These are phyloP conservation scores for Puccinia horiana DNA, from an alignment of 1,284 basidiomycete genomes.

Conservation along the genomic window DNA sequence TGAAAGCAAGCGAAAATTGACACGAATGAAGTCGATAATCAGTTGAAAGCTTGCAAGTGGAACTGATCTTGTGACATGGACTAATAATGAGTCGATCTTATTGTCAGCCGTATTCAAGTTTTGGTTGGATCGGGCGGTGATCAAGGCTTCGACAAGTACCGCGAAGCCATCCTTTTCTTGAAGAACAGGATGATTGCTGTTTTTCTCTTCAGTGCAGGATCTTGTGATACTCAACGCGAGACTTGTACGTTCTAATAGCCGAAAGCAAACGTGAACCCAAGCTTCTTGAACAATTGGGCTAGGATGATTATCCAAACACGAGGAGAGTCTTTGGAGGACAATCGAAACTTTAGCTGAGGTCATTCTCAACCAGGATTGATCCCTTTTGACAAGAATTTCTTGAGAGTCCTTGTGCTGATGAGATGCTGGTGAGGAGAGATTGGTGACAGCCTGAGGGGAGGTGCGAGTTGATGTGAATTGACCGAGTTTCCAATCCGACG, in stretches of 20 bases:
- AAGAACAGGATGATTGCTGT: not conserved
- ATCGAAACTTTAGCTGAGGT: slow-evolving; percentile 26
- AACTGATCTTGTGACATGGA: not conserved
- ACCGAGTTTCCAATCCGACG: slow-evolving; percentile 18
- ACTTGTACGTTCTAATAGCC: not conserved
- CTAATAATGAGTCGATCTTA: not conserved
- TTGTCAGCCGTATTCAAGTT: not conserved
- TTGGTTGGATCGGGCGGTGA: not conserved
- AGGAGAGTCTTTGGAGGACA: not conserved
- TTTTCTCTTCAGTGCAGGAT: not conserved
- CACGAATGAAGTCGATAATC: not conserved
- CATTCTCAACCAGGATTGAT: slow-evolving; percentile 10
- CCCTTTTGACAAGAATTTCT: slow-evolving; percentile 18
- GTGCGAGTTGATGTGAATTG: not conserved
- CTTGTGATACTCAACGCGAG: not conserved
- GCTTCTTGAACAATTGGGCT: not conserved
- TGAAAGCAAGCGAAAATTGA: slow-evolving; percentile 10
- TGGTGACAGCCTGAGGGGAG: not conserved
- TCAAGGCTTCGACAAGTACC: slow-evolving; percentile 18
- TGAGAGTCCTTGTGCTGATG: not conserved
- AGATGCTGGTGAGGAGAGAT: not conserved
- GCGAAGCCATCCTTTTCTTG: not conserved
- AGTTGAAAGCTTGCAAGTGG: slow-evolving; percentile 12
- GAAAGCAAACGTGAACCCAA: slow-evolving; percentile 15
- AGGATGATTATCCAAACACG: not conserved